Percentiles rank a stretch among this genome's conserved stretches.
These are phyloP conservation scores for Curvularia spicifera DNA, from an alignment of 2,329 filamentous ascomycete species.

Conservation along the genomic window DNA sequence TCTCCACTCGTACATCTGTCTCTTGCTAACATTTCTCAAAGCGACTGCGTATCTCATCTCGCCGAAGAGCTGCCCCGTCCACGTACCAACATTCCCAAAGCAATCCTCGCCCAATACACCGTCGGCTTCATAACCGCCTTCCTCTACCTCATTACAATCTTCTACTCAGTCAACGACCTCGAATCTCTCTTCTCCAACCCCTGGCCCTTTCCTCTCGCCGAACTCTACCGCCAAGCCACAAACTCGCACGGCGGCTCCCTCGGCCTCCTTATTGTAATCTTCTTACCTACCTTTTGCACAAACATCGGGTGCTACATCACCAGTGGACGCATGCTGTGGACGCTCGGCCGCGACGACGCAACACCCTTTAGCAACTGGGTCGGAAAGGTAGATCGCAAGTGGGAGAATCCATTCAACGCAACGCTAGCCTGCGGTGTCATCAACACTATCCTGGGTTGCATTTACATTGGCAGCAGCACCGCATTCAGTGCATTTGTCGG, in stretches of 20 bases:
- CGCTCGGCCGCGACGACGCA: conserved; percentile 64
- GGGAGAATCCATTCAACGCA: conserved; percentile 62
- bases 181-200: conserved; percentile 60
- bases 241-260: conserved; percentile 50
- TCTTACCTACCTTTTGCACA: conserved; percentile 60
- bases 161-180: conserved; percentile 67
- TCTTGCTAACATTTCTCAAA: conserved; percentile 6
- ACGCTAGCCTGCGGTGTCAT: conserved; percentile 59
- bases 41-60: conserved; percentile 69
- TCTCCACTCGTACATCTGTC: background rate
- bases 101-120: conserved; percentile 48
- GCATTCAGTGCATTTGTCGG: conserved; percentile 73
- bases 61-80: conserved; percentile 59
- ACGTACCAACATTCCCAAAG: conserved; percentile 50
- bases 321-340: conserved; percentile 68
- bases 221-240: conserved; percentile 65
- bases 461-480: conserved; percentile 70
- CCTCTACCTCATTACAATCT: conserved; percentile 49
- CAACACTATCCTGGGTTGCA: conserved; percentile 64
- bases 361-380: conserved; percentile 60
- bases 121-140: conserved; percentile 48
- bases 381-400: conserved; percentile 54
- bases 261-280: conserved; percentile 59
- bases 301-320: conserved; percentile 66
- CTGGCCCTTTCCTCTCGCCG: conserved; percentile 66